A percentile compares a stretch with the other conserved stretches of the same genome.
Evolutionary conservation across 2,329 filamentous ascomycete species (phyloP).

Genomic region (Pseudogymnoascus sp.): DNA sequence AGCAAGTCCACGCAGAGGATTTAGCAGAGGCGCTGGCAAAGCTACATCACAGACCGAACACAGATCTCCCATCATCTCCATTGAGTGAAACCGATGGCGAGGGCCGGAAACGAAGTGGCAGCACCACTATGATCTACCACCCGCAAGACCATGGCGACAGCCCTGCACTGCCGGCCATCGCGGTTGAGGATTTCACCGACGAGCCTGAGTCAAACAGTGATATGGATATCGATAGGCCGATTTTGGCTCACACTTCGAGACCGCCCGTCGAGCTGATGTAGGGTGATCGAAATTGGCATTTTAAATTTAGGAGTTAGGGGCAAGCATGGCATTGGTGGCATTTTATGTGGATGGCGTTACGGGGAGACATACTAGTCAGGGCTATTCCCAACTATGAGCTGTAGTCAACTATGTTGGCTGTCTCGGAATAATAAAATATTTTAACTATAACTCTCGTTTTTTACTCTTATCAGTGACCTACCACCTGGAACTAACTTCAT

Average conservation of each 20-base stretch:
- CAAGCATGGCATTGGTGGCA: conserved; percentile 1
- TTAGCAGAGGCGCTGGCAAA: conserved; percentile 58
- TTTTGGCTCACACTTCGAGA: conserved; percentile 51
- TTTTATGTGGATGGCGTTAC: neutral
- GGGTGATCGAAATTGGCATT: neutral
- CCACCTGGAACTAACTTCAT: neutral
- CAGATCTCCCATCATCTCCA: conserved; percentile 34
- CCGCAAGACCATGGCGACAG: conserved; percentile 47
- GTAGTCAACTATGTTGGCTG: neutral
- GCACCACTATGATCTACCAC: conserved; percentile 58
- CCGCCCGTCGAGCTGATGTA: conserved; percentile 60
- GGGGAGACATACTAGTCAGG: neutral
- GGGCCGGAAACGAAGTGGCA: conserved; percentile 43
- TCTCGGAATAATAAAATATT: neutral
- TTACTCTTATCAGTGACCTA: neutral
- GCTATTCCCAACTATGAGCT: neutral
- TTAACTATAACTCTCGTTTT: neutral
- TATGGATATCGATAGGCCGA: conserved; percentile 36
- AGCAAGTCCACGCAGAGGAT: conserved; percentile 61
- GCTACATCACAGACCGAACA: conserved; percentile 40
- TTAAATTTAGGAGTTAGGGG: neutral
- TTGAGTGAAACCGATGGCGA: conserved; percentile 30
- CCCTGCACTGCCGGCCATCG: conserved; percentile 54
- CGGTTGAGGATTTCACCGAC: conserved; percentile 60
- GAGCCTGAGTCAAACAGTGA: conserved; percentile 38